phyloP scores from a whole-genome alignment of 352 stramenopile genomes.

The Phytophthora brassicae region DNA sequence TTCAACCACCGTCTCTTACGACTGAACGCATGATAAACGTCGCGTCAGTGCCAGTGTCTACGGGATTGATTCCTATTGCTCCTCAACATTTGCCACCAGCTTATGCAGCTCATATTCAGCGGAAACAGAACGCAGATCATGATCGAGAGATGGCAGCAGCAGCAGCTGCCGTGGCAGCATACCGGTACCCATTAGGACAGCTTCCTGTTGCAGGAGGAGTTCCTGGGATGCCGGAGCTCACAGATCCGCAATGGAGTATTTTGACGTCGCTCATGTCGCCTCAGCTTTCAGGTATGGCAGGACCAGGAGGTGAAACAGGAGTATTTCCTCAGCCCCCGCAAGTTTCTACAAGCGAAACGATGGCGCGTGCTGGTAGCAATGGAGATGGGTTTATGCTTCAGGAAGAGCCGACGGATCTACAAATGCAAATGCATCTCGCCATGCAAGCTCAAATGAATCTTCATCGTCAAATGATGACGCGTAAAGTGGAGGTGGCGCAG shows the following conservation, averaged over 20 bases:
- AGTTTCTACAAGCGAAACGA: constrained; percentile 37
- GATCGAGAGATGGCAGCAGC: constrained; percentile 31
- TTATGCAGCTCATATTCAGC: constrained; percentile 27
- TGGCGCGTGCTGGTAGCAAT: constrained; percentile 18
- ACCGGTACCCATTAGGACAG: constrained; percentile 40
- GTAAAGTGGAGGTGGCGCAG: constrained; percentile 83
- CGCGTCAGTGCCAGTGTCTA: constrained; percentile 11
- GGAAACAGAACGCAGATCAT: constrained; percentile 28
- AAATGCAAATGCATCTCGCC: constrained; percentile 80
- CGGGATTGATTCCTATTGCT: constrained; percentile 18
- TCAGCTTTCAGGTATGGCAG: constrained; percentile 47
- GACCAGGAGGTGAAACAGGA: constrained; percentile 22
- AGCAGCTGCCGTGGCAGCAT: constrained; percentile 38
- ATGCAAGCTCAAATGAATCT: constrained; percentile 90
- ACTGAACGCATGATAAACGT: constrained; percentile 18
- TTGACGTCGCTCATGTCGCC: constrained; percentile 79
- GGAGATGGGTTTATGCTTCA: constrained; percentile 60
- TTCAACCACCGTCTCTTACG: constrained; percentile 15
- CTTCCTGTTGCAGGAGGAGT: constrained; percentile 16
- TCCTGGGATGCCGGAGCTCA: constrained; percentile 44
- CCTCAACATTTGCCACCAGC: constrained; percentile 32
- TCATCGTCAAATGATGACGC: constrained; percentile 85
- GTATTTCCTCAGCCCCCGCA: constrained; percentile 17
- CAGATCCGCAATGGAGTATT: constrained; percentile 79
- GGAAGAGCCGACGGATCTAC: constrained; percentile 56